Conservation (phyloP, 2,329 filamentous ascomycete species). For the Monilinia fructicola region DNA sequence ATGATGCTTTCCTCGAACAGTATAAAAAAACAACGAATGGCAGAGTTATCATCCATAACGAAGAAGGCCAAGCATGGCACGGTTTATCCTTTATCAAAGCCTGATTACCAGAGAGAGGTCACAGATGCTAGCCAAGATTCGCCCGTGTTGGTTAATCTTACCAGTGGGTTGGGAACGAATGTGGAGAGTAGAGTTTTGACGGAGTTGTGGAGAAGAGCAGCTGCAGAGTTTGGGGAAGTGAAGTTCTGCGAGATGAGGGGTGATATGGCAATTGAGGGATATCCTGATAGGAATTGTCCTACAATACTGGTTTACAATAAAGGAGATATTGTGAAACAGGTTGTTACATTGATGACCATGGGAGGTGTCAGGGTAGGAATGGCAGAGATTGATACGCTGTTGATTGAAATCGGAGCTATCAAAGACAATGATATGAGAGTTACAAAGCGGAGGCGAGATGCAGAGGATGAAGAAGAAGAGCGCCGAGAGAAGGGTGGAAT, state of each 20-base stretch:
- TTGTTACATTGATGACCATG: conserved; percentile 83
- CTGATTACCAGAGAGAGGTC: conserved; percentile 86
- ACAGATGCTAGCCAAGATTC: conserved; percentile 80
- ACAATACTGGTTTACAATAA: conserved; percentile 92
- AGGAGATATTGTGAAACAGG: conserved; percentile 85
- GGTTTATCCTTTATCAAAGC: conserved; percentile 92
- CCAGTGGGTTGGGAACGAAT: conserved; percentile 74
- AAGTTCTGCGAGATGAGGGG: conserved; percentile 97
- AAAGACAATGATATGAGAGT: conserved; percentile 77
- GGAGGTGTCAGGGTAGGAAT: conserved; percentile 70
- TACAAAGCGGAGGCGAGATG: conserved; percentile 37
- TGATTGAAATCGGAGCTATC: conserved; percentile 81
- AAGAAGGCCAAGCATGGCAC: conserved; percentile 80
- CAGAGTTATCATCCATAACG: conserved; percentile 73
- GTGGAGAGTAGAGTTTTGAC: conserved; percentile 80
- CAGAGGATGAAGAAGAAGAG: conserved; percentile 39
- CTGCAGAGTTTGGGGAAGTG: conserved; percentile 83
- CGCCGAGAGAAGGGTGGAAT: conserved; percentile 37
- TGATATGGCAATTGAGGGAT: conserved; percentile 91
- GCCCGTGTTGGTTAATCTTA: conserved; percentile 75
- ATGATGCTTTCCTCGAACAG: conserved; percentile 83
- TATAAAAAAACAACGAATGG: conserved; percentile 84
- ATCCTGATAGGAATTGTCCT: conserved; percentile 91
- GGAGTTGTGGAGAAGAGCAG: conserved; percentile 83
- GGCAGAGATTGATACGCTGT: conserved; percentile 74